Evolutionary conservation across 2,329 filamentous ascomycete genomes (phyloP).

Genomic region (Didymella exigua): DNA sequence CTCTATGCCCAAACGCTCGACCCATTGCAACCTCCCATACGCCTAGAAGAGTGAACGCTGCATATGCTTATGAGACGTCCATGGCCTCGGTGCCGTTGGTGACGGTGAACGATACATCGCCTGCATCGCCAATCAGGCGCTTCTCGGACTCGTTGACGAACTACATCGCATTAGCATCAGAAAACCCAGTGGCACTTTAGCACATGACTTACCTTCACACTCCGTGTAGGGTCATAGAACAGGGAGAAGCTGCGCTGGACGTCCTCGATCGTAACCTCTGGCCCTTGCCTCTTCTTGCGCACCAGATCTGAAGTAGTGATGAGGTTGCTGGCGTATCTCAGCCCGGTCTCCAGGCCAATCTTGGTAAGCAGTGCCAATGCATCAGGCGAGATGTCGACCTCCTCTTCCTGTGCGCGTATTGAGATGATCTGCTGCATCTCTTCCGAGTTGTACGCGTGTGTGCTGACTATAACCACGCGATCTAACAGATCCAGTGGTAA

Average conservation of each 20-base stretch:
- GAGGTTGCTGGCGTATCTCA: slow-evolving; percentile 96
- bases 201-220: slow-evolving; percentile 66
- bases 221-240: slow-evolving; percentile 88
- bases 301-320: slow-evolving; percentile 93
- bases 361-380: slow-evolving; percentile 92
- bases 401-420: slow-evolving; percentile 93
- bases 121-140: slow-evolving; percentile 87
- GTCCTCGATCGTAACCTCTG: slow-evolving; percentile 83
- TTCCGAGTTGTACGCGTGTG: slow-evolving; percentile 78
- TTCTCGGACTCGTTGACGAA: slow-evolving; percentile 92
- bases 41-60: slow-evolving; percentile 20
- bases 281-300: slow-evolving; percentile 80
- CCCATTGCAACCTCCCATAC: slow-evolving; percentile 28
- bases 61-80: slow-evolving; percentile 63
- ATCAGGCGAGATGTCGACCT: slow-evolving; percentile 88
- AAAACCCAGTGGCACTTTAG: background rate
- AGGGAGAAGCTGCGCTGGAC: slow-evolving; percentile 92
- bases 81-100: slow-evolving; percentile 67
- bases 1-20: slow-evolving; percentile 31
- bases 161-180: slow-evolving; percentile 33
- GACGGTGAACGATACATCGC: slow-evolving; percentile 71
- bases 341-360: slow-evolving; percentile 88
- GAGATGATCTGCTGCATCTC: slow-evolving; percentile 92
- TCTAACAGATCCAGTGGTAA: slow-evolving; percentile 95
- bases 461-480: slow-evolving; percentile 94